phyloP scores from a whole-genome alignment of 495 filamentous ascomycete genomes.

The Aspergillus cavernicola region DNA sequence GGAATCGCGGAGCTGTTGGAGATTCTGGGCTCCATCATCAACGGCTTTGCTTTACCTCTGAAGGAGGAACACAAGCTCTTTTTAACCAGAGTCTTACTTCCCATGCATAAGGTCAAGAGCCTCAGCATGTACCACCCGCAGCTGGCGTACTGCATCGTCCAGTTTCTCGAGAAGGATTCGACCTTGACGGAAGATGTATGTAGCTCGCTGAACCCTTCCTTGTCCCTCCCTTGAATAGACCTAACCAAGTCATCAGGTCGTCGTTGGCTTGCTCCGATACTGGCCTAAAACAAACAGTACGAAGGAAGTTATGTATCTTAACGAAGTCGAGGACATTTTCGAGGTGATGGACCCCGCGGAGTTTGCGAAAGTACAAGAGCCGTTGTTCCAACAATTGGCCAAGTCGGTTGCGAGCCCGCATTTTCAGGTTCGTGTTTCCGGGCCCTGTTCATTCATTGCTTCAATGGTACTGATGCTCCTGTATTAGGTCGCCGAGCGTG shows the following conservation, averaged over 20 bases:
- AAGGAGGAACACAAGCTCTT: constrained; percentile 99
- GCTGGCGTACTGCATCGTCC: constrained; percentile 97
- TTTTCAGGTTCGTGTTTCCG: constrained; percentile 66
- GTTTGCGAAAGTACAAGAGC: constrained; percentile 98
- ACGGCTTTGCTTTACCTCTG: constrained; percentile 92
- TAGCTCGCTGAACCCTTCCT: neutral
- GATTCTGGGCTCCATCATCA: constrained; percentile 98
- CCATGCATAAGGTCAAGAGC: constrained; percentile 97
- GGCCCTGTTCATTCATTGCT: neutral
- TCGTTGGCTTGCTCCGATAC: constrained; percentile 89
- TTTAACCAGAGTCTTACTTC: constrained; percentile 86
- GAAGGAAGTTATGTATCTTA: constrained; percentile 99
- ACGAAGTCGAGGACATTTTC: constrained; percentile 99
- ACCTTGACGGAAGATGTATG: constrained; percentile 91
- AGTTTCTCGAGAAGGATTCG: constrained; percentile 98
- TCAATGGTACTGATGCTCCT: neutral
- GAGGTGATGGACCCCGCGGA: constrained; percentile 99
- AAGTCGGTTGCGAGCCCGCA: constrained; percentile 98
- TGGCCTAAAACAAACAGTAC: constrained; percentile 99
- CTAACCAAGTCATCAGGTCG: constrained; percentile 57
- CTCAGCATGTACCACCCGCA: constrained; percentile 99
- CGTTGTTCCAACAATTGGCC: constrained; percentile 92
- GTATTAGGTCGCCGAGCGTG: constrained; percentile 82
- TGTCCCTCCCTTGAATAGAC: neutral
- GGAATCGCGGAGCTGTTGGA: constrained; percentile 96